These are phyloP conservation scores for Yamadazyma sp. DNA, from an alignment of 805 yeast genomes.

Conservation along the genomic window DNA sequence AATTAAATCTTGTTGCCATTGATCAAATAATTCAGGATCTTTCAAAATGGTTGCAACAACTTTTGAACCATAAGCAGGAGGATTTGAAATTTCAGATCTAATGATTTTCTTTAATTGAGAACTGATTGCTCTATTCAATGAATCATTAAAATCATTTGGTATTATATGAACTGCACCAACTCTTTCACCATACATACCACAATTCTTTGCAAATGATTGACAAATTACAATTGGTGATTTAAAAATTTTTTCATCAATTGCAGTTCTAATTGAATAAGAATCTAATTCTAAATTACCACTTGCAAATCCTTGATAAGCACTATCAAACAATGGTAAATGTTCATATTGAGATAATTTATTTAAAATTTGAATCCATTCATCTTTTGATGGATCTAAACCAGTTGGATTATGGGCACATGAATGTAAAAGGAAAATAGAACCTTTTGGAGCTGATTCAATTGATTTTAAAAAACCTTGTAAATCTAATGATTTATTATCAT, in stretches of 20 bases:
- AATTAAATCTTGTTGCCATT: slow-evolving; percentile 81
- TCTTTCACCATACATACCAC: slow-evolving; percentile 97
- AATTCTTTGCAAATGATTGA: slow-evolving; percentile 95
- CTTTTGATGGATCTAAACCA: slow-evolving; percentile 86
- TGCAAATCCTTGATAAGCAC: slow-evolving; percentile 97
- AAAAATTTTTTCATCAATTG: slow-evolving; percentile 39
- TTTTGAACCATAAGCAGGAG: slow-evolving; percentile 95
- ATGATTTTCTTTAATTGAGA: slow-evolving; percentile 76
- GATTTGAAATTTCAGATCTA: slow-evolving; percentile 86
- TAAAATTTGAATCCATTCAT: slow-evolving; percentile 75
- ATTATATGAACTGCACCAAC: slow-evolving; percentile 88
- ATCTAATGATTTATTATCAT: slow-evolving; percentile 64
- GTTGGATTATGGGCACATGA: slow-evolving; percentile 99
- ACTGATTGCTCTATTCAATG: slow-evolving; percentile 53
- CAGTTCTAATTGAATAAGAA: slow-evolving; percentile 76
- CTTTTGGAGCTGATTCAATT: slow-evolving; percentile 64
- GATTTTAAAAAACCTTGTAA: slow-evolving; percentile 63
- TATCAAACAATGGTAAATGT: slow-evolving; percentile 84
- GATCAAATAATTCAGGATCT: slow-evolving; percentile 61
- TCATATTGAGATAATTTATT: slow-evolving; percentile 54
- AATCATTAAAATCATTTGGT: slow-evolving; percentile 35
- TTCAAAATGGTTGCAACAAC: slow-evolving; percentile 74
- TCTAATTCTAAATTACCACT: slow-evolving; percentile 81
- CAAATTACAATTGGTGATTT: slow-evolving; percentile 54
- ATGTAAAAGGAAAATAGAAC: slow-evolving; percentile 80